Conservation (phyloP, 2,329 filamentous ascomycete genomes). For the Penicillium sp. region DNA sequence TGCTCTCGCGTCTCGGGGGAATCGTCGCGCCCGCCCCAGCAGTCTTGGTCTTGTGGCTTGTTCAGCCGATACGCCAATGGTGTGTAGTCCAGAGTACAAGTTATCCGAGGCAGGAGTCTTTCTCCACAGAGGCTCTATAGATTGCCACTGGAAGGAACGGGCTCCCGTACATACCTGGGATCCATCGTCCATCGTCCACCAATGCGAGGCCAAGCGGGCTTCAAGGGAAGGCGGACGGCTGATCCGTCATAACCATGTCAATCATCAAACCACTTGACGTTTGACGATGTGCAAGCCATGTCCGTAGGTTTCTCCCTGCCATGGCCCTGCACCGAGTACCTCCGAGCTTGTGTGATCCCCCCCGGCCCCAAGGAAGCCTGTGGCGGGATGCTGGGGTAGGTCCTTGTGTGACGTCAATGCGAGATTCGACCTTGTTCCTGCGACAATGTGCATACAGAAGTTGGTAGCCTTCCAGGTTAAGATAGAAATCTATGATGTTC, state of each 20-base stretch:
- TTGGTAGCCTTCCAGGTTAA: background rate
- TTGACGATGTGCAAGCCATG: background rate
- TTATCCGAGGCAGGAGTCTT: background rate
- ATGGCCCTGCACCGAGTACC: background rate
- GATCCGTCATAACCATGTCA: background rate
- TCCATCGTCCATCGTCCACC: background rate
- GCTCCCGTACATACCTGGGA: background rate
- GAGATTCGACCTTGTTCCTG: background rate
- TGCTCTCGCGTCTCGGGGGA: conserved; percentile 15
- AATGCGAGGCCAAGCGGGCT: conserved; percentile 8
- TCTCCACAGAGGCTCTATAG: background rate
- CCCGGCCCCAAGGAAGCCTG: background rate
- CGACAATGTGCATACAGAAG: background rate
- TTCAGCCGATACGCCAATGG: conserved; percentile 20
- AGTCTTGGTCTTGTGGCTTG: conserved; percentile 20
- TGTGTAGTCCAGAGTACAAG: background rate
- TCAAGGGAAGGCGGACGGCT: background rate
- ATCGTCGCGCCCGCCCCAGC: conserved; percentile 13
- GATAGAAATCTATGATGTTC: background rate
- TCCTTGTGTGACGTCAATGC: conserved; percentile 9
- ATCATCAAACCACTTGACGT: background rate
- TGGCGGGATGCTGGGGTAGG: background rate
- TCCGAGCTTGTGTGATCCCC: background rate
- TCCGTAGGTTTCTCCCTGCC: background rate
- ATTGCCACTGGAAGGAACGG: background rate